These are phyloP conservation scores for Rhodofomes roseus DNA, from an alignment of 1,284 basidiomycete genomes.

Conservation along the genomic window DNA sequence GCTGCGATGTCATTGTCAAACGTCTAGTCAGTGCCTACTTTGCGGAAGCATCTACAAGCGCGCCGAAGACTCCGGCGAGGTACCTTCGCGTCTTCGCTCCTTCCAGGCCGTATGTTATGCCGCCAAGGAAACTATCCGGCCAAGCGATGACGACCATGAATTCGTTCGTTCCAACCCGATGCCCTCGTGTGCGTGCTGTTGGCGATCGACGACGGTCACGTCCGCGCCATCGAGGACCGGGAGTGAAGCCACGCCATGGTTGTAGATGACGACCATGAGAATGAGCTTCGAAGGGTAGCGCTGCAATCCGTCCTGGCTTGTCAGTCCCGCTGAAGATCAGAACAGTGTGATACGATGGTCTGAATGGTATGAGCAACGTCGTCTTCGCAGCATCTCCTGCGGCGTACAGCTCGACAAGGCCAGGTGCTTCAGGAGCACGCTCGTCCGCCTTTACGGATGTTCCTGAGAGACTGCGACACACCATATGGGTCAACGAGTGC, in stretches of 20 bases:
- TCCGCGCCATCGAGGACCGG: background rate
- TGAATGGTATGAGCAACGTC: conserved; percentile 15
- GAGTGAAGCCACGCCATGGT: background rate
- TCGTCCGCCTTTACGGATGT: conserved; percentile 40
- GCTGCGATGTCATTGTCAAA: too few relatives aligned
- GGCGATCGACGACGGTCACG: conserved; percentile 11
- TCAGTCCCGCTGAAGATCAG: conserved; percentile 15
- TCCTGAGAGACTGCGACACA: background rate
- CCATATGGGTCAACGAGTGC: conserved; percentile 19
- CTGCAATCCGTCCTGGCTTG: background rate
- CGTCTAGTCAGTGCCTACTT: background rate
- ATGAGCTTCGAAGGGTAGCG: conserved; percentile 4
- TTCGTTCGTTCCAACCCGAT: conserved; percentile 5
- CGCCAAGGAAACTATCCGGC: conserved; percentile 23
- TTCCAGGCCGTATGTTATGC: conserved; percentile 7
- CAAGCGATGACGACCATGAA: conserved; percentile 15
- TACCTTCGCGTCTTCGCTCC: conserved; percentile 12
- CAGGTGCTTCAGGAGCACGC: conserved; percentile 41
- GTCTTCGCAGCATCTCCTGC: background rate
- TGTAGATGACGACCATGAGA: conserved; percentile 7
- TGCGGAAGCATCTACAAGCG: background rate
- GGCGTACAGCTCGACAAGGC: conserved; percentile 18
- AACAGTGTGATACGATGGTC: conserved; percentile 15
- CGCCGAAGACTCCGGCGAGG: background rate
- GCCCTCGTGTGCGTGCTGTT: conserved; percentile 14